A percentile compares a stretch with the other conserved stretches of the same genome.
phyloP scores from a whole-genome alignment of 2,329 filamentous ascomycete species.

The Fusarium sp. region DNA sequence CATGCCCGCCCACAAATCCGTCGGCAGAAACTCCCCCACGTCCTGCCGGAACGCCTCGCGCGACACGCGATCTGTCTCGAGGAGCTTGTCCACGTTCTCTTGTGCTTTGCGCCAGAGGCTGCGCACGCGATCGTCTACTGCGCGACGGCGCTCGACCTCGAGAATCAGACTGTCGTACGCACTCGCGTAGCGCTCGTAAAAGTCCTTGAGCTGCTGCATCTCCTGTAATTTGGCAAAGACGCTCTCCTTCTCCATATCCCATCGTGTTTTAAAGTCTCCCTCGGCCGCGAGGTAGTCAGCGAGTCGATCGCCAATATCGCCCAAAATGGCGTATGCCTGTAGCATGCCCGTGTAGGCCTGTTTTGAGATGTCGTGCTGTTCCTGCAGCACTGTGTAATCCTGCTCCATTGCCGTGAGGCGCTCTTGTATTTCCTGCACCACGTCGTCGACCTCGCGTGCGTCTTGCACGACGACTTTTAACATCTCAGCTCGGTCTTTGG shows the following conservation, averaged over 20 bases:
- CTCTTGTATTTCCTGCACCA: conserved; percentile 76
- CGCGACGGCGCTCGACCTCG: conserved; percentile 80
- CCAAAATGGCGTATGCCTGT: conserved; percentile 71
- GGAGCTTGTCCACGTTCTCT: conserved; percentile 78
- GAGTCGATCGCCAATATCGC: conserved; percentile 72
- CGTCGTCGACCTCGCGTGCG: conserved; percentile 71
- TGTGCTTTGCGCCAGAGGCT: conserved; percentile 80
- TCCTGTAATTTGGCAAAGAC: conserved; percentile 77
- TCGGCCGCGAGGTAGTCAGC: conserved; percentile 72
- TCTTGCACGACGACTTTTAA: conserved; percentile 81
- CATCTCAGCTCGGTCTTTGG: conserved; percentile 83
- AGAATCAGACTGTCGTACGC: conserved; percentile 87
- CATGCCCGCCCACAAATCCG: conserved; percentile 86
- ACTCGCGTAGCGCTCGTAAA: conserved; percentile 86
- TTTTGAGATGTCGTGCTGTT: conserved; percentile 63
- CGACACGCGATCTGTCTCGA: conserved; percentile 75
- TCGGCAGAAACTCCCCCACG: conserved; percentile 85
- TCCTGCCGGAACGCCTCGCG: conserved; percentile 83
- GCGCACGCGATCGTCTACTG: conserved; percentile 77
- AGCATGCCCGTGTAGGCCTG: conserved; percentile 66
- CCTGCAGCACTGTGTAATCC: conserved; percentile 69
- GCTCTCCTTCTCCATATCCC: conserved; percentile 77
- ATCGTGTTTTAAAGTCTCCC: conserved; percentile 70
- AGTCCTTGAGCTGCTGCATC: conserved; percentile 78
- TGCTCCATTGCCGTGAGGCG: conserved; percentile 80